A percentile compares a stretch with the other conserved stretches of the same genome.
Conservation (phyloP, 371 early-diverging fungal genomes). For the Mortierella sp. region DNA sequence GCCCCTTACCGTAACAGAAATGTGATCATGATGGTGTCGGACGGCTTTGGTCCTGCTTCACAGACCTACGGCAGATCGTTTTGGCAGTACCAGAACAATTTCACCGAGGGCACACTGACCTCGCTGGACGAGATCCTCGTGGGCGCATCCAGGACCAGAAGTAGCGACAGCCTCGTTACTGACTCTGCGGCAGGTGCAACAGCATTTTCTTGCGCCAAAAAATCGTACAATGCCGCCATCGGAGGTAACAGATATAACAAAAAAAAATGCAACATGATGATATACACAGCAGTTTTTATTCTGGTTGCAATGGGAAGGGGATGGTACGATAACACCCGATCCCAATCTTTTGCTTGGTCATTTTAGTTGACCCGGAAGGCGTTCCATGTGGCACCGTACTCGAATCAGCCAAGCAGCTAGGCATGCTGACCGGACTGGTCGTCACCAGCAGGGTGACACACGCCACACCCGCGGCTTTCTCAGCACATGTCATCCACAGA, state of each 20-base stretch:
- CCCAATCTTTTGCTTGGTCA: no score
- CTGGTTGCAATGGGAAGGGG: no score
- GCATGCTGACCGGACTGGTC: conserved; percentile 93
- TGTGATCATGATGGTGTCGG: conserved; percentile 95
- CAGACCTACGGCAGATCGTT: conserved; percentile 90
- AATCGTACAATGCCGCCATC: conserved; percentile 93
- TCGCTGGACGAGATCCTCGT: conserved; percentile 90
- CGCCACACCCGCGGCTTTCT: conserved; percentile 85
- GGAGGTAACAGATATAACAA: conserved; percentile 59
- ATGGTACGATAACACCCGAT: no score
- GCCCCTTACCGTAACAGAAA: conserved; percentile 61
- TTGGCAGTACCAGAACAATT: conserved; percentile 67
- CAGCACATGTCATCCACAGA: conserved; percentile 84
- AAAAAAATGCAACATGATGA: background rate
- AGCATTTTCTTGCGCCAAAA: conserved; percentile 87
- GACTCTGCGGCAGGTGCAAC: conserved; percentile 98
- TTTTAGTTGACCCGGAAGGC: conserved; percentile 67
- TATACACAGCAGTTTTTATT: background rate
- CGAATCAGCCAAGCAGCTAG: conserved; percentile 88
- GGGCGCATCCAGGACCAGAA: conserved; percentile 89
- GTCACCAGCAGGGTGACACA: conserved; percentile 95
- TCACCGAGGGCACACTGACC: conserved; percentile 57
- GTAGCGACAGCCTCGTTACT: conserved; percentile 84
- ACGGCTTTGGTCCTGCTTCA: conserved; percentile 94
- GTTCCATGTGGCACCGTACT: conserved; percentile 92